A percentile compares a stretch with the other conserved stretches of the same genome.
These are phyloP conservation scores for Starmerella scarabaei DNA, from an alignment of 805 yeast species.

Conservation along the genomic window DNA sequence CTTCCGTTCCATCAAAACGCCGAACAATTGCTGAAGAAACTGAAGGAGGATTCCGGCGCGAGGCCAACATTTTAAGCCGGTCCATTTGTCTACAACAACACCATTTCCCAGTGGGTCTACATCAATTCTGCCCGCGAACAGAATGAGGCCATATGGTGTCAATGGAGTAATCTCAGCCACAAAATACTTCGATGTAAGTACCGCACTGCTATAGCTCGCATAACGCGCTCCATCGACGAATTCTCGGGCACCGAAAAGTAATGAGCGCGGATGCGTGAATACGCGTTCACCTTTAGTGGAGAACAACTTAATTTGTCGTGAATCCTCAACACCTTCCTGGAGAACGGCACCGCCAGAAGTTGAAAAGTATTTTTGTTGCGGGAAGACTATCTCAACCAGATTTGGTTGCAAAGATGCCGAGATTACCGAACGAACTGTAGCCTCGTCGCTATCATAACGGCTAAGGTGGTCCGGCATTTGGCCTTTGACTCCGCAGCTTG, in stretches of 20 bases:
- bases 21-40: constrained; percentile 52
- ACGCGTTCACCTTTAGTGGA: constrained; percentile 58
- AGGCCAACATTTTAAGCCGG: constrained; percentile 85
- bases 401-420: constrained; percentile 79
- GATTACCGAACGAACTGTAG: constrained; percentile 50
- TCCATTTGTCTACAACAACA: constrained; percentile 74
- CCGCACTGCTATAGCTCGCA: constrained; percentile 47
- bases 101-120: constrained; percentile 58
- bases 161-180: constrained; percentile 72
- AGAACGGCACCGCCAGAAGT: constrained; percentile 61
- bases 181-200: constrained; percentile 52
- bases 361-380: constrained; percentile 62
- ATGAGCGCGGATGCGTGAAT: constrained; percentile 77
- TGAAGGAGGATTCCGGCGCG: constrained; percentile 79
- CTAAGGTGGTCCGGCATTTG: constrained; percentile 5
- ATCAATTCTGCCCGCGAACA: constrained; percentile 59
- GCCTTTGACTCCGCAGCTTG: constrained; percentile 16
- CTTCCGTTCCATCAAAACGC: constrained; percentile 49
- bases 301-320: constrained; percentile 59
- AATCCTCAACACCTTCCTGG: constrained; percentile 67
- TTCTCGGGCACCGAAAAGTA: constrained; percentile 43
- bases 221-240: constrained; percentile 33
- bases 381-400: constrained; percentile 64
- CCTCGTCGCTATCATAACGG: constrained; percentile 39
- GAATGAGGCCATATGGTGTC: constrained; percentile 51